Conservation (phyloP, 495 filamentous ascomycete genomes). For the Penicillium arizonense region DNA sequence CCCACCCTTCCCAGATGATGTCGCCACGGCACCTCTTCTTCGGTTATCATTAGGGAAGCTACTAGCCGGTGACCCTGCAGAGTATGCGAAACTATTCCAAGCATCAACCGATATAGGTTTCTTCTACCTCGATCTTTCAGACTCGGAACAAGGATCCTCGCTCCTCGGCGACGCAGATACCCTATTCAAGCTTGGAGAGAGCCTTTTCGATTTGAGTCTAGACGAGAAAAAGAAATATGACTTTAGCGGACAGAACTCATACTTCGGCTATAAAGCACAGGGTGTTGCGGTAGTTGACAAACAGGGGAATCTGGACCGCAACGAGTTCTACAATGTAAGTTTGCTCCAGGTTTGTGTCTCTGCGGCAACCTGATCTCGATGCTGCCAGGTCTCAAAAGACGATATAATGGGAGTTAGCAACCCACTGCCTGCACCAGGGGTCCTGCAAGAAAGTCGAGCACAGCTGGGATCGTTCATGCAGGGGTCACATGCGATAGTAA, state of each 20-base stretch:
- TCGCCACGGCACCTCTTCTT: conserved; percentile 56
- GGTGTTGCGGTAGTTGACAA: conserved; percentile 51
- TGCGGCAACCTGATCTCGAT: neutral
- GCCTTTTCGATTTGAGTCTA: conserved; percentile 47
- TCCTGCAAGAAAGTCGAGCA: conserved; percentile 36
- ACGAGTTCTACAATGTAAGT: conserved; percentile 64
- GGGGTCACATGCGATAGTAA: conserved; percentile 48
- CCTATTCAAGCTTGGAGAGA: conserved; percentile 45
- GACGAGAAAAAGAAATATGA: conserved; percentile 56
- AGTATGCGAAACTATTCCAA: conserved; percentile 43
- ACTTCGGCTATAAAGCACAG: conserved; percentile 58
- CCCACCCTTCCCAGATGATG: conserved; percentile 52
- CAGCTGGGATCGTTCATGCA: conserved; percentile 47
- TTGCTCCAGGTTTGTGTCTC: neutral
- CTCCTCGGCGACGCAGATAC: conserved; percentile 44
- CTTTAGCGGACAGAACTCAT: conserved; percentile 37
- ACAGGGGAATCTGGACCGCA: conserved; percentile 52
- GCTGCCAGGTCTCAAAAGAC: conserved; percentile 46
- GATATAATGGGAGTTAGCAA: conserved; percentile 48
- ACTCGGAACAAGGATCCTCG: conserved; percentile 31
- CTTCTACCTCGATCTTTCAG: conserved; percentile 59
- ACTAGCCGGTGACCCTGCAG: conserved; percentile 33
- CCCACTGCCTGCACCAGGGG: conserved; percentile 43
- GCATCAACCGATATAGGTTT: conserved; percentile 58
- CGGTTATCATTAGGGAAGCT: conserved; percentile 53